Percentiles rank a stretch among this genome's conserved stretches.
These are phyloP conservation scores for Barbatosphaeria neglecta DNA, from an alignment of 495 filamentous ascomycete genomes.

Conservation along the genomic window DNA sequence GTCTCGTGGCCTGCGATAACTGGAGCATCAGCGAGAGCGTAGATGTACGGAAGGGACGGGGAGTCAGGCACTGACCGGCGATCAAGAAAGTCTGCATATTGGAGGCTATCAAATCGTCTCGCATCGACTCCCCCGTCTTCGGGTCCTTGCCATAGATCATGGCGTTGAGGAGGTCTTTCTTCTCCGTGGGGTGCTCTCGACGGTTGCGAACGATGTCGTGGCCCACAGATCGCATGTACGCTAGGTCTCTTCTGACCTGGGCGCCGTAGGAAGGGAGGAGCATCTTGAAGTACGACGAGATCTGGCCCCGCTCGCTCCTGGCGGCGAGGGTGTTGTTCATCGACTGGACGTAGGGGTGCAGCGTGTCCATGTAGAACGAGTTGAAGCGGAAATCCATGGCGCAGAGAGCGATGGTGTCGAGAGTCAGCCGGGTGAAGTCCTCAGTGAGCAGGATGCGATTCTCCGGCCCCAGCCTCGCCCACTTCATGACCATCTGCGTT, in stretches of 20 bases:
- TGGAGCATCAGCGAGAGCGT: too few species aligned
- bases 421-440: constrained; percentile 55
- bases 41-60: not conserved
- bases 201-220: constrained; percentile 43
- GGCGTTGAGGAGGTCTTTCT: constrained; percentile 54
- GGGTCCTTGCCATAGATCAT: constrained; percentile 50
- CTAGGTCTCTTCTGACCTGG: constrained; percentile 39
- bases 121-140: constrained; percentile 46
- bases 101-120: constrained; percentile 41
- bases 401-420: constrained; percentile 58
- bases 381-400: constrained; percentile 62
- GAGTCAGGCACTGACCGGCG: constrained; percentile 19
- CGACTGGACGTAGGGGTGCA: constrained; percentile 48
- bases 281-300: constrained; percentile 33
- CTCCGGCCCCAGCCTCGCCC: constrained; percentile 47
- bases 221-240: constrained; percentile 36
- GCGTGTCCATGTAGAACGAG: constrained; percentile 47
- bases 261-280: constrained; percentile 34
- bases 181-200: constrained; percentile 37
- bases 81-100: constrained; percentile 58
- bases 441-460: constrained; percentile 40
- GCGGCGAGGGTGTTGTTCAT: constrained; percentile 43
- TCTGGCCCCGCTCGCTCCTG: constrained; percentile 31
- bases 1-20: constrained; percentile 50
- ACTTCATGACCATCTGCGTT: constrained; percentile 52